Percentiles rank a stretch among this genome's conserved stretches.
phyloP scores from a whole-genome alignment of 2,329 filamentous ascomycete genomes.

The Fusarium dimerum region DNA sequence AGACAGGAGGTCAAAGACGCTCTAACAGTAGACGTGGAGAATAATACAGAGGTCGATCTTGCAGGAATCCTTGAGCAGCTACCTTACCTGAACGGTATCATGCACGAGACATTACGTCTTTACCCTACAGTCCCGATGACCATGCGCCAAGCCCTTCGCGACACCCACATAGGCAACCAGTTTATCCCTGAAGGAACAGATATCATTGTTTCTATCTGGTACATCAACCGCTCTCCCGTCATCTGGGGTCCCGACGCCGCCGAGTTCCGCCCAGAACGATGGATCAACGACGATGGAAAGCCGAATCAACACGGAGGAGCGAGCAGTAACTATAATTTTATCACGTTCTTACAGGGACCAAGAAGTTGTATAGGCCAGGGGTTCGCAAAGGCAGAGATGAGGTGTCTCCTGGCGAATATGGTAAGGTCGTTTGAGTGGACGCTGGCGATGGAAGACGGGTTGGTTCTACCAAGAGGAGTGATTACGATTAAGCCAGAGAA shows the following conservation, averaged over 20 bases:
- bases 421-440: conserved; percentile 63
- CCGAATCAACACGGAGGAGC: conserved; percentile 68
- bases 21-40: neutral
- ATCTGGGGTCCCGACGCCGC: conserved; percentile 69
- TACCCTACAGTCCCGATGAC: conserved; percentile 68
- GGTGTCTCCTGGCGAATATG: conserved; percentile 68
- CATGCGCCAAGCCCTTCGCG: conserved; percentile 56
- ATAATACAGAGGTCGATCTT: conserved; percentile 41
- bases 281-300: conserved; percentile 52
- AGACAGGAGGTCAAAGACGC: conserved; percentile 13
- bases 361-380: conserved; percentile 77
- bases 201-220: conserved; percentile 58
- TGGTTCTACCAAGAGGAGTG: conserved; percentile 61
- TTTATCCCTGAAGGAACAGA: conserved; percentile 65
- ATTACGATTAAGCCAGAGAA: conserved; percentile 68
- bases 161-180: conserved; percentile 59
- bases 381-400: conserved; percentile 74
- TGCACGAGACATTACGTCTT: conserved; percentile 67
- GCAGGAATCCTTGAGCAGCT: conserved; percentile 60
- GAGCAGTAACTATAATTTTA: conserved; percentile 66
- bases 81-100: conserved; percentile 69
- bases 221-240: conserved; percentile 62
- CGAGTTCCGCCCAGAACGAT: conserved; percentile 70
- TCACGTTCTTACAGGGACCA: conserved; percentile 83
- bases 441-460: conserved; percentile 57